phyloP scores from a whole-genome alignment of 768 basidiomycete species.

The Gymnopilus dilepis region DNA sequence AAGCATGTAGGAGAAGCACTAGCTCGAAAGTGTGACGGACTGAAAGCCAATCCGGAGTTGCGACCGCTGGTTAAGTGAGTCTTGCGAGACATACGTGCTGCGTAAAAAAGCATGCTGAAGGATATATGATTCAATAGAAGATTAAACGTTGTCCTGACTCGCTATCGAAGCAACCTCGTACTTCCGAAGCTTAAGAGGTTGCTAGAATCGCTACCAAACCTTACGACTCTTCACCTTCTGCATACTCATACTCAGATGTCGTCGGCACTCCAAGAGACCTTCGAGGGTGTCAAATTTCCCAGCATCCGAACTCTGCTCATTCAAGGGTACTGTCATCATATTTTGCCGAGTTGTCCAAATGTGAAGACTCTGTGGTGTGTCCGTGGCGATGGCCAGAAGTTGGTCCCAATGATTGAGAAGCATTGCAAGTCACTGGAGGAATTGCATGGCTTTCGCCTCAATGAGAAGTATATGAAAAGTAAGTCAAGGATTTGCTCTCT shows the following conservation, averaged over 20 bases:
- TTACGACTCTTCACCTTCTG: conserved; percentile 35
- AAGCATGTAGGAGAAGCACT: conserved; percentile 19
- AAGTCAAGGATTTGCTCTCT: too few species aligned
- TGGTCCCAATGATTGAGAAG: conserved; percentile 30
- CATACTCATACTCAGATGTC: conserved; percentile 39
- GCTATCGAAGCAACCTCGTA: conserved; percentile 29
- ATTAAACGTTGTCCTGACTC: conserved; percentile 33
- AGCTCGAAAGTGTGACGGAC: conserved; percentile 19
- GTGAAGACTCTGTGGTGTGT: conserved; percentile 29
- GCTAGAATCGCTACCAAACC: conserved; percentile 30
- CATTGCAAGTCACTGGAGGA: conserved; percentile 31
- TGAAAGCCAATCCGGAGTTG: conserved; percentile 15
- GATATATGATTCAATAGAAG: conserved; percentile 14
- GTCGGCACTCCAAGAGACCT: conserved; percentile 29
- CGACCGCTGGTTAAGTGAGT: conserved; percentile 18
- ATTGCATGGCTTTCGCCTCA: conserved; percentile 23
- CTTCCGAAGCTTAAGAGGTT: conserved; percentile 29
- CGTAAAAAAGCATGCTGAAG: background rate
- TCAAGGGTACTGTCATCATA: conserved; percentile 34
- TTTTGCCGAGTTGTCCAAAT: conserved; percentile 33
- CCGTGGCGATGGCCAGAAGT: conserved; percentile 26
- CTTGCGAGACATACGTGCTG: background rate
- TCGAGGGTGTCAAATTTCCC: conserved; percentile 27
- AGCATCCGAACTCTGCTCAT: conserved; percentile 31
- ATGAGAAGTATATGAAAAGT: conserved; percentile 29